Base-by-base conservation (phyloP, 2,329 filamentous ascomycete species). In the Anthostomella pinea region DNA sequence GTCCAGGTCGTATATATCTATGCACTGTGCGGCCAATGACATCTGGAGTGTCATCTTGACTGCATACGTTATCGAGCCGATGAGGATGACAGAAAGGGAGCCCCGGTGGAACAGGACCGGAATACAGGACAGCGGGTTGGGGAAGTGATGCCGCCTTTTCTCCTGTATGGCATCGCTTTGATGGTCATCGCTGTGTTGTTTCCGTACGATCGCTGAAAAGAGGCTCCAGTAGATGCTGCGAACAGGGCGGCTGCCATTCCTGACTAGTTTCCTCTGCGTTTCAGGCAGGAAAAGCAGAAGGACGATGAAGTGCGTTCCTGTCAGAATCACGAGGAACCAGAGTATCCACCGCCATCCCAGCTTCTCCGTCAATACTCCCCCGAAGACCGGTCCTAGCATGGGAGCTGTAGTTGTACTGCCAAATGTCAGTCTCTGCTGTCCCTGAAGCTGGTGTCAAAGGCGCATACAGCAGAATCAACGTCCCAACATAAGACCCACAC, bases 401-500 rank as follows among this genome's bases (percentile, higher is more conserved):
- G 30, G 31, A 9, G 30, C 37, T 4, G 25, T 30, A 4, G 23
- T 33, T 3, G 37, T 39, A n/a, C 37, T 39, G 22, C 5, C 16
- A 6, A n/a, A n/a, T n/a, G n/a, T n/a, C n/a, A n/a, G n/a, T n/a
- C n/a, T n/a, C n/a, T n/a, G n/a, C n/a, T n/a, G n/a, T n/a, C n/a
- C n/a, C n/a, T n/a, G n/a, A n/a, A n/a, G n/a, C n/a, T n/a, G n/a
- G n/a, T n/a, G n/a, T n/a, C n/a, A n/a, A n/a, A n/a, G n/a, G n/a
- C n/a, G n/a, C n/a, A n/a, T n/a, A n/a, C n/a, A n/a, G n/a, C n/a
- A n/a, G n/a, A n/a, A n/a, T n/a, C n/a, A n/a, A n/a, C n/a, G n/a
- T n/a, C n/a, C 75, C 82, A 62, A 87, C 79, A 52, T 85, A 87
- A 31, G 70, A 73, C 3, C 85, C 85, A 48, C 85, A 67, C 56